Evolutionary conservation across 2,329 filamentous ascomycete genomes (phyloP).

Genomic region (Cladosporium sp.): DNA sequence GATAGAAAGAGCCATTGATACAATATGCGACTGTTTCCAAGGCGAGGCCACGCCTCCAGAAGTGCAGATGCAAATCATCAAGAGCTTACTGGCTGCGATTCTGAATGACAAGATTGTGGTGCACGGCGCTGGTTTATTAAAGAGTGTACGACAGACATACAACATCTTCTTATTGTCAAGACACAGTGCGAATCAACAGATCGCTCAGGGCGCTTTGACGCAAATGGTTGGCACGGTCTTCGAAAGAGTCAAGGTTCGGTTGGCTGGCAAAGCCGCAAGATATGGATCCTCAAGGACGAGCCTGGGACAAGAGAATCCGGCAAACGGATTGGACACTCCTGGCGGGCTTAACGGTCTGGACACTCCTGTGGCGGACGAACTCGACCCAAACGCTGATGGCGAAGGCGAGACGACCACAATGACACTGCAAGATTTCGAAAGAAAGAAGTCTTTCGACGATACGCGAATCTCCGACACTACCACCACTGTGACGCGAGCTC

Average conservation of each 20-base stretch:
- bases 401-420: slow-evolving; percentile 48
- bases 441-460: slow-evolving; percentile 62
- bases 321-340: slow-evolving; percentile 26
- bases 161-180: slow-evolving; percentile 97
- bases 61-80: slow-evolving; percentile 96
- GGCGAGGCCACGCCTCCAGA: slow-evolving; percentile 89
- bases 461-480: slow-evolving; percentile 63
- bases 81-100: slow-evolving; percentile 90
- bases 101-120: slow-evolving; percentile 99
- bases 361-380: slow-evolving; percentile 25
- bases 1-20: slow-evolving; percentile 97
- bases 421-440: slow-evolving; percentile 66
- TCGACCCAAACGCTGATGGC: slow-evolving; percentile 39
- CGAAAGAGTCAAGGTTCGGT: slow-evolving; percentile 80
- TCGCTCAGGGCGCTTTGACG: slow-evolving; percentile 92
- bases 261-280: slow-evolving; percentile 82
- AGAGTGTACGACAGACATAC: slow-evolving; percentile 96
- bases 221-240: slow-evolving; percentile 99
- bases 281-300: slow-evolving; percentile 49
- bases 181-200: slow-evolving; percentile 90
- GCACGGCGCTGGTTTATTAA: slow-evolving; percentile 90
- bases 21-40: slow-evolving; percentile 98
- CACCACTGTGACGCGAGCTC: slow-evolving; percentile 61
- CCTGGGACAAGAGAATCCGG: slow-evolving; percentile 29
- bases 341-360: slow-evolving; percentile 23